Evolutionary conservation across 768 basidiomycete species (phyloP).

Genomic region (Pleurotus giganteus): DNA sequence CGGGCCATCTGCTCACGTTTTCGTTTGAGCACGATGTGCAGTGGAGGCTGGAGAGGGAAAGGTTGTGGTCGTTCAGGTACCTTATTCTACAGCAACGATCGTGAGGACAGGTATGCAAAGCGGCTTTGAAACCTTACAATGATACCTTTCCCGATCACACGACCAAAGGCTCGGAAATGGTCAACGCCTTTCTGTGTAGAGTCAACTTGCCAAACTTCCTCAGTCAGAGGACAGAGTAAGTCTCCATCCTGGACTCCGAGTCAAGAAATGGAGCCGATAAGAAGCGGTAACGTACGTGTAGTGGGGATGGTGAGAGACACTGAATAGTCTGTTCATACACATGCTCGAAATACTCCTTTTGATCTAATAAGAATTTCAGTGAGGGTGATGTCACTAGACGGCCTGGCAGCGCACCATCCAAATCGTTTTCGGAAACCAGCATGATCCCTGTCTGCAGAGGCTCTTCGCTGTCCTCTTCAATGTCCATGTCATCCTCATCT

Average conservation of each 20-base stretch:
- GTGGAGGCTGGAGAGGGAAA: background rate
- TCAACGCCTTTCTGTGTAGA: conserved; percentile 36
- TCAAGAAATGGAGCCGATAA: conserved; percentile 8
- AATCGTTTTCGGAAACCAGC: conserved; percentile 59
- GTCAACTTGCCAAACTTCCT: conserved; percentile 38
- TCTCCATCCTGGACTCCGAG: conserved; percentile 38
- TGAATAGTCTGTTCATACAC: conserved; percentile 66
- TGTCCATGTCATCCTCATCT: conserved; percentile 30
- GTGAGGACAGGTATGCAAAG: background rate
- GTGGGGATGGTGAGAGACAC: conserved; percentile 62
- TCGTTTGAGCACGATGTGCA: conserved; percentile 22
- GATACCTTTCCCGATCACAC: conserved; percentile 43
- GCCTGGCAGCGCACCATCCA: conserved; percentile 52
- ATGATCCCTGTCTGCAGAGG: conserved; percentile 48
- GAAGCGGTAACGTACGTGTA: conserved; percentile 45
- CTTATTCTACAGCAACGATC: background rate
- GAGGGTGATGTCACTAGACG: background rate
- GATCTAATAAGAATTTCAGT: conserved; percentile 26
- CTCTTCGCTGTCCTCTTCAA: conserved; percentile 41
- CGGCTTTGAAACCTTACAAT: conserved; percentile 32
- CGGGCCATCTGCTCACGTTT: conserved; percentile 17
- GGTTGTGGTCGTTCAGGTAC: conserved; percentile 8
- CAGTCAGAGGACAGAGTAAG: conserved; percentile 39
- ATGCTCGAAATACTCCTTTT: conserved; percentile 49
- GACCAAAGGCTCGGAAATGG: conserved; percentile 42